Evolutionary conservation across 306 rosid genomes (phyloP), one percentile per base, ranked within the genome.

Genomic region (Urtica urens): DNA sequence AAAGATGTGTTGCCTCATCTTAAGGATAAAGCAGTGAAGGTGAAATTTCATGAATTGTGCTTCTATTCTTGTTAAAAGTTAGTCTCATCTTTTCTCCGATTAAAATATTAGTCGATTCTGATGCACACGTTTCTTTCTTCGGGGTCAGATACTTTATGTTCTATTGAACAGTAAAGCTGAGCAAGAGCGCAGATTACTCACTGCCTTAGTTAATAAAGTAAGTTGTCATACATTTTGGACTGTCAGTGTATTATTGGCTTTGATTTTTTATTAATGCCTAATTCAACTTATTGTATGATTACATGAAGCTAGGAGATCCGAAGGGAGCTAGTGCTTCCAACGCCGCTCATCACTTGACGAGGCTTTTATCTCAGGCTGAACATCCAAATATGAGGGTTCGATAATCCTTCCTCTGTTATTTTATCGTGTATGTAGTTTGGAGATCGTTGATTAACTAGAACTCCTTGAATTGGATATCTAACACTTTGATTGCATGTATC

Each of bases 341-440:
- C 73, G 99, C 99, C 37, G 94, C 82, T 59, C 85, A 25, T 69
- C 95, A 90, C 72, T 71, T 85, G 70, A 67, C 99, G 66, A 85
- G 82, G 62, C 92, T 85, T 47, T 45, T 90, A 76, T 67, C 85
- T 34, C 87, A 85, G 74, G 64, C 85, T 28, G 92, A 85, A 39
- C 99, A 90, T 77, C 94, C 99, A 39, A 90, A 85, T 65, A 90
- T 90, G 99, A 85, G 82, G 94, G 99, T 54, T 38, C 55, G 23
- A 34, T 51, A 31, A n/a, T n/a, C n/a, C 50, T 57, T 23, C 53
- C 56, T 45, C 21, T 14, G 15, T 45, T 26, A 31, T 35, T 3
- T 50, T 64, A 10, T 26, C 38, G 12, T 41, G 9, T 35, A 46
- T 24, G n/a, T 19, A 24, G 13, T 11, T 34, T 46, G 10, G 57